phyloP scores from a whole-genome alignment of 2,329 filamentous ascomycete genomes.

The Botrytis cinerea region DNA sequence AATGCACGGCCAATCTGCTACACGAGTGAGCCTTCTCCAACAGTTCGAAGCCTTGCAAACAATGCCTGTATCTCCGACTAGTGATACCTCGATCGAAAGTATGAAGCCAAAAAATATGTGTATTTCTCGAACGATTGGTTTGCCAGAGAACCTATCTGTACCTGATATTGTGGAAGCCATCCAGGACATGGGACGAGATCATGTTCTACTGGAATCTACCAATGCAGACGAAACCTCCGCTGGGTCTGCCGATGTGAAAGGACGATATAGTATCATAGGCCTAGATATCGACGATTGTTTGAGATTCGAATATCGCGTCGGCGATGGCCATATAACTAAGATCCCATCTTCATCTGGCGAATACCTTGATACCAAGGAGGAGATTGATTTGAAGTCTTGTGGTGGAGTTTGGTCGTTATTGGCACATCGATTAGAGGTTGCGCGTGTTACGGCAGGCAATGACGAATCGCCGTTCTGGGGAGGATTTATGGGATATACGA shows the following conservation, averaged over 20 bases:
- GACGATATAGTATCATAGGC: slow-evolving; percentile 74
- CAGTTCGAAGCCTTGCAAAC: slow-evolving; percentile 28
- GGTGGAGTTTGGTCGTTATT: slow-evolving; percentile 42
- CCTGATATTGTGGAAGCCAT: slow-evolving; percentile 55
- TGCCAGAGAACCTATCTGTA: slow-evolving; percentile 51
- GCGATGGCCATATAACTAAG: slow-evolving; percentile 42
- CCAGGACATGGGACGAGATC: slow-evolving; percentile 43
- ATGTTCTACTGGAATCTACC: slow-evolving; percentile 61
- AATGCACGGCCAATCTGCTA: slow-evolving; percentile 33
- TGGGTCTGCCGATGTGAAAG: slow-evolving; percentile 52
- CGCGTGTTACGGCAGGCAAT: slow-evolving; percentile 43
- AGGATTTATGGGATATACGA: slow-evolving; percentile 67
- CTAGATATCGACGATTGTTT: slow-evolving; percentile 59
- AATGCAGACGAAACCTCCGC: slow-evolving; percentile 52
- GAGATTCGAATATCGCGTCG: slow-evolving; percentile 59
- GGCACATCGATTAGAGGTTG: slow-evolving; percentile 45
- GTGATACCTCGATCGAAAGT: slow-evolving; percentile 14
- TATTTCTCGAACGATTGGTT: slow-evolving; percentile 46
- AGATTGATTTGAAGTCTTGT: slow-evolving; percentile 28
- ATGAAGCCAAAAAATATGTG: slow-evolving; percentile 41
- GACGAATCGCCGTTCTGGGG: slow-evolving; percentile 64
- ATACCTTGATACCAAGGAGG: neutral
- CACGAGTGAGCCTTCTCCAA: slow-evolving; percentile 36
- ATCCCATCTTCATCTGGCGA: slow-evolving; percentile 20
- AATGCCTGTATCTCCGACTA: slow-evolving; percentile 16